Evolutionary conservation across 768 basidiomycete genomes (phyloP), one percentile per base, ranked within the genome.

Genomic region (Megacollybia marginata): DNA sequence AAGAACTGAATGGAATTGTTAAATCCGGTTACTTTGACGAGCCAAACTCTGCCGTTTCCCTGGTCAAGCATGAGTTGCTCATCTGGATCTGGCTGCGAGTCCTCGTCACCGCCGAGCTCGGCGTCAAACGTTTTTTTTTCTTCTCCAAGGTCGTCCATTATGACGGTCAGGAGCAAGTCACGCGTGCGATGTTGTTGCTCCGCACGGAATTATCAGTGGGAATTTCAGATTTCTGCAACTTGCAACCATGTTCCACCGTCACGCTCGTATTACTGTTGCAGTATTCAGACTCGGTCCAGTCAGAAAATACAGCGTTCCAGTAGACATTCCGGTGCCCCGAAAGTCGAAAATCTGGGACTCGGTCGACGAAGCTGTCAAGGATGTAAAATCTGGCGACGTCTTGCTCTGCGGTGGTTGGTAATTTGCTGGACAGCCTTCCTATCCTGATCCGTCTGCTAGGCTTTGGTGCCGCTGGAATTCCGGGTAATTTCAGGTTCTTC

Each of bases 401-500:
- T 59, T 96, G 38, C 73, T 96, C 19, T 87, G 85, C 55, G 91
- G 85, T 71, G 92, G 92, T 92, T 56, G 54, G 82, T 60, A 35
- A 11, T 15, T 38, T 40, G 5, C 23, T 47, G 35, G 23, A n/a
- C 20, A 36, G 42, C 48, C 42, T 35, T 18, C 34, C 42, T 18
- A 42, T 35, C 32, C 42, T 31, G 20, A 53, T 35, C 19, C 7
- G 42, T 46, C 57, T 9, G 36, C 13, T 57, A 92, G 92, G 92
- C 23, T 96, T 96, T 59, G 92, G 92, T 42, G 69, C 90, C 47
- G 88, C 89, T 56, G 93, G 92, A 31, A 86, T 92, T 43, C 91
- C 92, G 59, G 86, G 88, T 89, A 42, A 38, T 38, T 16, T 19
- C 33, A 42, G 52, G 40, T 51, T 52, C 23, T 51, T 40, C 32